Evolutionary conservation across 805 yeast species (phyloP), one percentile per base, ranked within the genome.

Genomic region (Priceomyces medius): DNA sequence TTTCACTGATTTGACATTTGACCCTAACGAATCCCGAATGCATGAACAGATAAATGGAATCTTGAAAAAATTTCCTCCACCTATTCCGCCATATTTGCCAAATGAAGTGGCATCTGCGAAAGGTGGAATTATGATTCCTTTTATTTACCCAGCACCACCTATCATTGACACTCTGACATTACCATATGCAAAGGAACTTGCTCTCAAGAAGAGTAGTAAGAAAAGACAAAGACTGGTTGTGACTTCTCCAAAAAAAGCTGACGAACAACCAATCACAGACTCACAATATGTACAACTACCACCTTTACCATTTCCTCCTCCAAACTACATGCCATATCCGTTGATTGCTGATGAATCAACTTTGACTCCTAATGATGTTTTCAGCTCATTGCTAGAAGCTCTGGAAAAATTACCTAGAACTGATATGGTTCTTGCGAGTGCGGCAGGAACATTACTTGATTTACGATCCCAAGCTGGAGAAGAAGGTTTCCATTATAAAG

Each of bases 351-450:
- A 66, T 27, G 48, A 56, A 39, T 58, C 71, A 2, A 50, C 64
- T 3, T 50, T 67, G 21, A 50, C 59, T 2, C 74, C 76, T 1
- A 45, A 37, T 12, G 72, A 67, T 16, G 70, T 68, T 8, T 67
- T 70, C 42, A 46, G 48, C 3, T 53, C 58, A 19, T 63, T 68
- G 41, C 44, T 68, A 16, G 65, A 61, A 13, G 76, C 74, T 3
- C 59, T 56, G 48, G 55, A 59, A 28, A 41, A 56, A 18, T 51
- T 69, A 18, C 74, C 74, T 2, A 48, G 73, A 31, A 59, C 61
- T 10, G 74, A 70, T 41, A 70, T 70, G 76, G 73, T 68, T 12
- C 58, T 68, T 5, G 76, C 76, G 12, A 66, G 73, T 47, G 76
- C 76, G 7, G 74, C 76, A 0, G 74, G 74, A 6, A 63, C 73